phyloP scores from a whole-genome alignment of 139 green algal genomes.

The Chlorokybus atmophyticus region DNA sequence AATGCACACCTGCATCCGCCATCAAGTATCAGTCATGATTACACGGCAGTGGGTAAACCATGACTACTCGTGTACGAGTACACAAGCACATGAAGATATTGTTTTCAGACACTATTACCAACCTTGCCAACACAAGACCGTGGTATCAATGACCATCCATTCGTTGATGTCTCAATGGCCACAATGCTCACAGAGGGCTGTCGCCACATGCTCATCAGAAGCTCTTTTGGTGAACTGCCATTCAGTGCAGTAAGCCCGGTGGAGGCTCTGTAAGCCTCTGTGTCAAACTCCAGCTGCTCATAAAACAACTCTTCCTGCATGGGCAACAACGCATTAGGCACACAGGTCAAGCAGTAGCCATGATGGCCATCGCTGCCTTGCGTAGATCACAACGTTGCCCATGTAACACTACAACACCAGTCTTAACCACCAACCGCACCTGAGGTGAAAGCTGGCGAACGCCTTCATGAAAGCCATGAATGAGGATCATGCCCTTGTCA shows the following conservation, averaged over 20 bases:
- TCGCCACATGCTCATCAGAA: constrained; percentile 77
- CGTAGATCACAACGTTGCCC: constrained; percentile 40
- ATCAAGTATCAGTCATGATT: too few relatives aligned
- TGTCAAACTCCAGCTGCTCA: constrained; percentile 38
- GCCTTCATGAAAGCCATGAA: constrained; percentile 63
- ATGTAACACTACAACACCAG: constrained; percentile 1
- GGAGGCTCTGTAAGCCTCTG: constrained; percentile 38
- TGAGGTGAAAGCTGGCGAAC: constrained; percentile 34
- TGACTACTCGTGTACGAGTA: too few relatives aligned
- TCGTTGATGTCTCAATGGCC: constrained; percentile 50
- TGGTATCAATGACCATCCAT: constrained; percentile 87
- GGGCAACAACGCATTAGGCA: too few relatives aligned
- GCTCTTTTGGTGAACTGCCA: constrained; percentile 38
- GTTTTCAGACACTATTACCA: constrained; percentile 33
- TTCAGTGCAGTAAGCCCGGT: constrained; percentile 58
- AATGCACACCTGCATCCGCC: constrained; percentile 17
- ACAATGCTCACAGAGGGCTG: constrained; percentile 68
- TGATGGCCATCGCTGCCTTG: constrained; percentile 36
- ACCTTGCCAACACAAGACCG: constrained; percentile 59
- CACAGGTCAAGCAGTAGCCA: too few relatives aligned
- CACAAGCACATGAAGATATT: too few relatives aligned
- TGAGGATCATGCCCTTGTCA: constrained; percentile 26
- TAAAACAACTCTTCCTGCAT: too few relatives aligned
- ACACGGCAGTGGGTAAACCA: too few relatives aligned
- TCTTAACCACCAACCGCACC: constrained; percentile 11